A percentile compares a stretch with the other conserved stretches of the same genome.
These are phyloP conservation scores for Diversispora epigaea DNA, from an alignment of 192 early-diverging fungal species.

Conservation along the genomic window DNA sequence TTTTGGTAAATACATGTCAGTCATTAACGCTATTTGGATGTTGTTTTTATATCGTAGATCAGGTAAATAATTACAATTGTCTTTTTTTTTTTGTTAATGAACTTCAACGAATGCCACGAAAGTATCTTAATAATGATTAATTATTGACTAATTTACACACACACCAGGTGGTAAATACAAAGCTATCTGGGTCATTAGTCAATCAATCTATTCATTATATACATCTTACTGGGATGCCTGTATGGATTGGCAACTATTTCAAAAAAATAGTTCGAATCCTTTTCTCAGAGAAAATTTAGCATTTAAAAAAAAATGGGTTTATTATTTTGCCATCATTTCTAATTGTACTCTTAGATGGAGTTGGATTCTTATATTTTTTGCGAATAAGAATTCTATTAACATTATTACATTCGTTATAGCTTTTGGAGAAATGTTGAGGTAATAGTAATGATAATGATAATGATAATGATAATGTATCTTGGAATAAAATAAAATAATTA, in stretches of 20 bases:
- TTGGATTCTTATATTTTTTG: slow-evolving; percentile 52
- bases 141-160: background rate
- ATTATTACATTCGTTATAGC: slow-evolving; percentile 3
- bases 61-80: too few species aligned
- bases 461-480: too few species aligned
- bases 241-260: slow-evolving; percentile 66
- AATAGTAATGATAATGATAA: too few species aligned
- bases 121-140: background rate
- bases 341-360: slow-evolving; percentile 67
- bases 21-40: slow-evolving; percentile 49
- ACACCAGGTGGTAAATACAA: background rate
- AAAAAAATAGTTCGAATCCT: slow-evolving; percentile 49
- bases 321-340: slow-evolving; percentile 65
- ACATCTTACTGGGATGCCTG: slow-evolving; percentile 61
- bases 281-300: slow-evolving; percentile 61
- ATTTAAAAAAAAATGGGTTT: slow-evolving; percentile 51
- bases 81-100: too few species aligned
- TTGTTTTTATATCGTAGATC: slow-evolving; percentile 38
- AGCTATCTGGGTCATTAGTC: slow-evolving; percentile 48
- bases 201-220: slow-evolving; percentile 49
- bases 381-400: background rate
- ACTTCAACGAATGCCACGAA: too few species aligned
- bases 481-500: too few species aligned
- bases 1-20: slow-evolving; percentile 58
- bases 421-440: too few species aligned